Base-by-base conservation (phyloP, 1,284 basidiomycete genomes). In the Pseudozyma sp. region DNA sequence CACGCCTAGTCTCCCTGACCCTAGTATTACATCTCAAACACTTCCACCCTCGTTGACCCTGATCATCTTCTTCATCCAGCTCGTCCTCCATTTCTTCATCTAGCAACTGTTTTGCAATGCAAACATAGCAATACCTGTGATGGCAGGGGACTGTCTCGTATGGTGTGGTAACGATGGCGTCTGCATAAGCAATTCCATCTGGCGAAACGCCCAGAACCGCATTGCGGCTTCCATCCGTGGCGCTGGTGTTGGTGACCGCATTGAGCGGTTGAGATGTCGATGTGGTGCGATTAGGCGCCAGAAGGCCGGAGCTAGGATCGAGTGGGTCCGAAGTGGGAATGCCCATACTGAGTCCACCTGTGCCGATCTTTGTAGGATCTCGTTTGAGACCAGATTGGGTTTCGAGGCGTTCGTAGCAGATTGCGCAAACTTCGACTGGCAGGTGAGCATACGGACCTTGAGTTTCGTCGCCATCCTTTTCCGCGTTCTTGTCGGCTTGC, bases 81-180 rank as follows among this genome's bases (percentile, higher is more conserved):
- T 82, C 81, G 51, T 83, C 83, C 56, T 76, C 81, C 68, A 76
- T 79, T 42, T 78, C 70, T 36, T 85, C 82, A 38, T 70, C 66
- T 9, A 84, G 54, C 48, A 85, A 59, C 59, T 78, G 71, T 18
- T 61, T 73, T 5, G 79, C 68, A 31, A 85, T 75, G 64, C 83
- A 85, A 36, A 77, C 71, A 54, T 85, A 85, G 73, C 83, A 85
- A 60, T 85, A 85, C 12, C 40, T 34, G 19, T 79, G 67, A 1
- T 67, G 58, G 54, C 84, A 85, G 18, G 80, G 80, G n/a, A 76
- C 50, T n/a, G 78, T 76, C 39, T 68, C 61, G 68, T 85, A 85
- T 2, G 84, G 69, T 7, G 75, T 76, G 16, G 77, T 75, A 4
- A 75, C 59, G 45, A 77, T 63, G 8, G 81, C 78, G 40, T 80